Evolutionary conservation across 805 yeast species (phyloP).

Genomic region (Priceomyces castillae): DNA sequence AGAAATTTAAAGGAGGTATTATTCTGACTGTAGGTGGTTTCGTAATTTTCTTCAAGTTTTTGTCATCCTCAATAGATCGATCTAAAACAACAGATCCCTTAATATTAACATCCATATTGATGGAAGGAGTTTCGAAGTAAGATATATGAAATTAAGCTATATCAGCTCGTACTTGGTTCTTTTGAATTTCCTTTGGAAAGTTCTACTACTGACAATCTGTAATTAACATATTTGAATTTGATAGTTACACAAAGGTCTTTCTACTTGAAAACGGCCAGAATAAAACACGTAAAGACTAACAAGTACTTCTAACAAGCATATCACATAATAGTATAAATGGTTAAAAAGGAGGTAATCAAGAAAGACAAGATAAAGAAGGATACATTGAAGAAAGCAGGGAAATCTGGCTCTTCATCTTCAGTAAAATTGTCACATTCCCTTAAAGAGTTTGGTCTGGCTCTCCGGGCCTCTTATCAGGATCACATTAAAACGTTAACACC

Average conservation of each 20-base stretch:
- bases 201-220: too few relatives aligned
- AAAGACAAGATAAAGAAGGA: conserved; percentile 27
- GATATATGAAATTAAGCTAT: too few relatives aligned
- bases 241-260: conserved; percentile 1
- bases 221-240: not conserved
- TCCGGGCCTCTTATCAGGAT: conserved; percentile 33
- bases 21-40: conserved; percentile 63
- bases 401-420: conserved; percentile 7
- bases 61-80: conserved; percentile 1
- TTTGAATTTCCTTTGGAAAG: too few relatives aligned
- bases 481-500: conserved; percentile 38
- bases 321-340: conserved; percentile 1
- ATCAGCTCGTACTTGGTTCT: too few relatives aligned
- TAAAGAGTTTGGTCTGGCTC: conserved; percentile 27
- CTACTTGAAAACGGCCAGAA: not conserved
- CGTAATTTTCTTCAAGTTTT: conserved; percentile 18
- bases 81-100: not conserved
- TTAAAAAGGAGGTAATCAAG: conserved; percentile 2
- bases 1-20: conserved; percentile 92
- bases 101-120: not conserved
- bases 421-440: conserved; percentile 14
- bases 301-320: not conserved
- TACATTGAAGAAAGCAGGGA: conserved; percentile 19
- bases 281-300: conserved; percentile 1
- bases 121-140: not conserved